Evolutionary conservation across 2,329 filamentous ascomycete genomes (phyloP), one percentile per base, ranked within the genome.

Genomic region (Pseudogymnoascus destructans): DNA sequence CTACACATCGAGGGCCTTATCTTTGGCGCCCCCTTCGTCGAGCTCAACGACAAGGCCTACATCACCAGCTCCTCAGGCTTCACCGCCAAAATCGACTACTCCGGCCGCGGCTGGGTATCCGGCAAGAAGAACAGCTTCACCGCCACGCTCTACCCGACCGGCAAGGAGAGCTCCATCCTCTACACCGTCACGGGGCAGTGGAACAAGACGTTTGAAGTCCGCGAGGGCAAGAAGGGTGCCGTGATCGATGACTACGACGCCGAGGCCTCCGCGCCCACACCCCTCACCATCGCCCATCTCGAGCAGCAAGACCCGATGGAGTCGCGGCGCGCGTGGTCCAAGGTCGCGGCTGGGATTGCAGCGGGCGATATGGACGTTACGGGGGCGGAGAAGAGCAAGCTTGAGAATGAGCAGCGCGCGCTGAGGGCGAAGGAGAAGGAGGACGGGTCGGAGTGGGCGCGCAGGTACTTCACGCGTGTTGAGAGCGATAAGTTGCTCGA

Each of bases 1-100:
- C 80, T 96, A 40, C 92, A 97, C 73, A 95, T 97, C 65, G 93
- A 97, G 74, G 91, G 90, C 56, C 79, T 98, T 57, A 87, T 96
- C 66, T 87, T 86, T 54, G 86, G 87, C 55, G 79, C 86, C 3
- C 92, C 93, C 3, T 96, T 93, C 68, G 86, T 96, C 63, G 93
- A 98, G 72, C 79, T 97, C 42, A 89, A 95, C 68, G 85, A 86
- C 66, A 81, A 80, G 61, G 90, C 87, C 64, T 89, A 87, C 73
- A 96, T 98, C 66, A 81, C 84, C 59, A 93, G 89, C 63, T 93
- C 86, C 21, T 86, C 85, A 2, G 92, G 93, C 57, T 96, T 86
- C 74, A 86, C 89, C 3, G 81, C 89, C 63, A 91, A 89, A 74
- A 87, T 97, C 67, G 89, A 95, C 70, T 98, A 95, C 75, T 87